Base-by-base conservation (phyloP, 768 basidiomycete genomes). In the Cantharellus anzutake region DNA sequence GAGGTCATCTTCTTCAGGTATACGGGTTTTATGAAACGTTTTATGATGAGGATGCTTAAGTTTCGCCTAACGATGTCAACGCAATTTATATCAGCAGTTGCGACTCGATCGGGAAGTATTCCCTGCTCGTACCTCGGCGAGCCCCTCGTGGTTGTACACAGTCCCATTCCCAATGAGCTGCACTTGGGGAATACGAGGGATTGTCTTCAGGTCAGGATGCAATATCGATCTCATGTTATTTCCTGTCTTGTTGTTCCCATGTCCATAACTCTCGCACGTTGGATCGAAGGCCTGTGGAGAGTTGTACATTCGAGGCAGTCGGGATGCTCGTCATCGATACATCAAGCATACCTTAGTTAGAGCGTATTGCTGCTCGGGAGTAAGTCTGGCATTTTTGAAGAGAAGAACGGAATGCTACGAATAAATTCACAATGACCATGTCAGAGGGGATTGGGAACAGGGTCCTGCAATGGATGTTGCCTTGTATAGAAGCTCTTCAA, bases 121-220 rank as follows among this genome's bases (percentile, higher is more conserved):
- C 20, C 20, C 20, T 29, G 20, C 20, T 29, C 68, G 60, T 41
- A 69, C 70, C 63, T 80, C 77, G 0, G 80, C 79, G 29, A 91
- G 76, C 4, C 88, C 88, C 68, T 88, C 84, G 73, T 90, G 83
- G 67, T 84, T 71, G 65, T 81, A 81, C 5, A 90, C 82, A 0
- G 72, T 78, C 4, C 91, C 90, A 66, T 92, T 91, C 4, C 90
- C 90, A 67, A 93, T 92, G 59, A 93, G 80, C 68, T 94, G 91
- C 1, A 94, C 91, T 67, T 92, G 86, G 1, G 87, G 86, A 1
- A 85, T 81, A 34, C 83, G 78, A 0, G 91, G 88, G 62, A 94
- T 88, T 42, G 86, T 91, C 75, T 90, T 93, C 65, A 92, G 78
- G 68, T 91, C 86, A 0, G 88, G 86, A 67, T 90, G 87, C 11